These are phyloP conservation scores for Yamadazyma insecticola DNA, from an alignment of 805 yeast species.

Conservation along the genomic window DNA sequence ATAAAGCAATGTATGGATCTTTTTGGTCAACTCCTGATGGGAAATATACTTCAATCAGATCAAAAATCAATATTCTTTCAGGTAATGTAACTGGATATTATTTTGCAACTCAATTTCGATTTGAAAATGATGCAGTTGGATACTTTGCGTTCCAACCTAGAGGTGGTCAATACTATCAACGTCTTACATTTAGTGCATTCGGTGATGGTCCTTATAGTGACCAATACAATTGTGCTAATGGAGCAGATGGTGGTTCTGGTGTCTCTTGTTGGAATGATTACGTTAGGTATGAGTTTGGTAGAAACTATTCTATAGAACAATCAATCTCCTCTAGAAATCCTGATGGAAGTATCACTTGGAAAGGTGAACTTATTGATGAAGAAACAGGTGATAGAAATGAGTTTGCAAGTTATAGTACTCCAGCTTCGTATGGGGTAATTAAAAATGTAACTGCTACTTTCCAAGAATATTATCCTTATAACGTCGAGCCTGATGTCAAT, in stretches of 20 bases:
- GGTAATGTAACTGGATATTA: constrained; percentile 10
- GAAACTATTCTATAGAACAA: constrained; percentile 8
- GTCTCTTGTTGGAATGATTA: constrained; percentile 7
- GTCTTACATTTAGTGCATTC: constrained; percentile 10
- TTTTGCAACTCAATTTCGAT: constrained; percentile 7
- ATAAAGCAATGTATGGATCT: too few relatives aligned
- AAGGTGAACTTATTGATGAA: constrained; percentile 8
- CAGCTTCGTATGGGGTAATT: constrained; percentile 6
- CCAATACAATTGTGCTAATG: constrained; percentile 5
- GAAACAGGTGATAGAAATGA: constrained; percentile 5
- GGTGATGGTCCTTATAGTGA: constrained; percentile 6
- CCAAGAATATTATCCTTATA: constrained; percentile 5
- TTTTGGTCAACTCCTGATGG: too few relatives aligned
- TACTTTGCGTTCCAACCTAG: constrained; percentile 12
- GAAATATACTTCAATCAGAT: constrained; percentile 1
- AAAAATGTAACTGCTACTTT: background rate
- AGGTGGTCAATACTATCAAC: constrained; percentile 5
- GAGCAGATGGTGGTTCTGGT: constrained; percentile 11
- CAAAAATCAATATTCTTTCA: constrained; percentile 4
- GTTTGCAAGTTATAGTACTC: constrained; percentile 7
- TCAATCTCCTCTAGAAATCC: background rate
- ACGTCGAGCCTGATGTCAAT: too few relatives aligned
- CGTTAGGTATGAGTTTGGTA: constrained; percentile 9
- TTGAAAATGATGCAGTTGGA: constrained; percentile 4
- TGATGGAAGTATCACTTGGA: constrained; percentile 8